Base-by-base conservation (phyloP, 2,329 filamentous ascomycete species). In the Fusarium lateritium region DNA sequence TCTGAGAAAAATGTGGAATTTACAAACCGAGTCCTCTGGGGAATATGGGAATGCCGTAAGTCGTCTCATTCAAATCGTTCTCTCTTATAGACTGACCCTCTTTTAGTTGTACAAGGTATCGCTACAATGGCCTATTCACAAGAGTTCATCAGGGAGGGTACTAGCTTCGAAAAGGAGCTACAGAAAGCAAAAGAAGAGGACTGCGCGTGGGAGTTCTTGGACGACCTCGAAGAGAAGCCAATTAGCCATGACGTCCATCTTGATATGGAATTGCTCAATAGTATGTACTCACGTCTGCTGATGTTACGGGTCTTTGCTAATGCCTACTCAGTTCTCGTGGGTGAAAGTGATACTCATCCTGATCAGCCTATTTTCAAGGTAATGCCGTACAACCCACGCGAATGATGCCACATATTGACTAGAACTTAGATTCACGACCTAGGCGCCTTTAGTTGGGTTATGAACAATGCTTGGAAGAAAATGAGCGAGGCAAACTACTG, bases 11-110 rank as follows among this genome's bases (percentile, higher is more conserved):
- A 42, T 3, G 26, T 7, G 7, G 7, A 47, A 6, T 70, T 75
- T 45, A 46, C 74, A 3, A 55, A 67, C 24, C 70, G 56, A 40
- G 63, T 70, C 10, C 59, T 78, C 8, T 78, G 76, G 76, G 71
- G 74, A 24, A 69, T 78, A 22, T 75, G 75, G 74, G 75, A 76
- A 42, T 77, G 75, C 28, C 44, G 76, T 78, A 54, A 62, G 76
- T 73, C 21, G 19, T 45, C 9, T 31, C 38, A 13, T 31, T 38
- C 10, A 6, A 40, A 6, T 13, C 13, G 15, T 38, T 36, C 6
- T 34, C 17, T 28, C 14, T 22, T 26, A 8, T 19, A 24, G 14
- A 26, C 58, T 70, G 21, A 65, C 38, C 33, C 24, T 31, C 10
- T n/a, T 24, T 31, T 8, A 79, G 77, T 78, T 43, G 65, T 74